phyloP scores from a whole-genome alignment of 2,329 filamentous ascomycete genomes.

The Penicillium sclerotigenum region DNA sequence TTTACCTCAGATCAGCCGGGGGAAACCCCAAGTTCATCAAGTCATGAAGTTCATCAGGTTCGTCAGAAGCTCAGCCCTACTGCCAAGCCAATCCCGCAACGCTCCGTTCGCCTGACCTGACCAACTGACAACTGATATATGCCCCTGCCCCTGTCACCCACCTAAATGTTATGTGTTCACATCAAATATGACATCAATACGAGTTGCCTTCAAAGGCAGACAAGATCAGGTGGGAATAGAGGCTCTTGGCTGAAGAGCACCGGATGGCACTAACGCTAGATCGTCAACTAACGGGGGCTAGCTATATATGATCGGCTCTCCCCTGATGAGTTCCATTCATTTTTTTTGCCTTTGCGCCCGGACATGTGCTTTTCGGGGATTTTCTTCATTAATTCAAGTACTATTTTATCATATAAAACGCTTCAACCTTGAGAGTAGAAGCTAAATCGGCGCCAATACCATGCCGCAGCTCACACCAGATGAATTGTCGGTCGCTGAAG shows the following conservation, averaged over 20 bases:
- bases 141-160: conserved; percentile 5
- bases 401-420: background rate
- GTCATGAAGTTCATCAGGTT: background rate
- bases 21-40: background rate
- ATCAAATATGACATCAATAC: conserved; percentile 1
- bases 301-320: conserved; percentile 23
- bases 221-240: conserved; percentile 15
- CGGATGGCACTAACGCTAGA: conserved; percentile 18
- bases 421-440: background rate
- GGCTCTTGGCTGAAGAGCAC: conserved; percentile 1
- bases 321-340: conserved; percentile 12
- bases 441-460: background rate
- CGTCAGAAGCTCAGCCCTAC: background rate
- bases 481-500: conserved; percentile 8
- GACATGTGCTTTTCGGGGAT: conserved; percentile 3
- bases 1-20: background rate
- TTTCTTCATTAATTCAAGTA: background rate
- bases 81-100: conserved; percentile 5
- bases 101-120: conserved; percentile 18
- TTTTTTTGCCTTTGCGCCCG: background rate
- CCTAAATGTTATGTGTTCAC: background rate
- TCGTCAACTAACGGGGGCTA: conserved; percentile 9
- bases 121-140: conserved; percentile 15
- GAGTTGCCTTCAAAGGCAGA: background rate
- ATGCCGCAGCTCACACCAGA: conserved; percentile 13